Evolutionary conservation across 2,329 filamentous ascomycete genomes (phyloP).

Genomic region (Fusarium aywerte): DNA sequence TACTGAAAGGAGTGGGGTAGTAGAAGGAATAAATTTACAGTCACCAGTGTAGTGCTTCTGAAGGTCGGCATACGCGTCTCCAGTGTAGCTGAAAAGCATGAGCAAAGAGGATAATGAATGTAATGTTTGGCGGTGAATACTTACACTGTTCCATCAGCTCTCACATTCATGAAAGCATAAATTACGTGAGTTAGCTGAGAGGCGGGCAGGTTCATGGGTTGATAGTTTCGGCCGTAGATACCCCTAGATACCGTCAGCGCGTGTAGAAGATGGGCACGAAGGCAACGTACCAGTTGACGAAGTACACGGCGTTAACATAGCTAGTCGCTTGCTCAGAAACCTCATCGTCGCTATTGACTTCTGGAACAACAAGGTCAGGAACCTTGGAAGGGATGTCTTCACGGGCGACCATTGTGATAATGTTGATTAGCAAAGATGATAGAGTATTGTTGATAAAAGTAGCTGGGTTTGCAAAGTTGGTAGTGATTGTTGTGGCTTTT

Average conservation of each 20-base stretch:
- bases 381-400: slow-evolving; percentile 19
- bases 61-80: slow-evolving; percentile 34
- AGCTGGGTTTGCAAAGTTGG: not conserved
- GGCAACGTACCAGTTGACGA: slow-evolving; percentile 29
- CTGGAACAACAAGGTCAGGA: slow-evolving; percentile 16
- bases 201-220: slow-evolving; percentile 75
- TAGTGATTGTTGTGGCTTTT: not conserved
- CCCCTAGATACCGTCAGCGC: slow-evolving; percentile 57
- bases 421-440: not conserved
- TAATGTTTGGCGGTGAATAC: slow-evolving; percentile 21
- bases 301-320: slow-evolving; percentile 29
- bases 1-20: too few relatives aligned
- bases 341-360: not conserved
- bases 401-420: slow-evolving; percentile 17
- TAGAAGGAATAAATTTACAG: slow-evolving; percentile 6
- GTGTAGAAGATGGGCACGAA: rapidly evolving
- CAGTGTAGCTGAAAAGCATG: slow-evolving; percentile 15
- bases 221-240: slow-evolving; percentile 79
- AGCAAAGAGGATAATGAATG: rapidly evolving
- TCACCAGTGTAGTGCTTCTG: slow-evolving; percentile 36
- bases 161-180: slow-evolving; percentile 83
- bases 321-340: slow-evolving; percentile 3
- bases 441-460: not conserved
- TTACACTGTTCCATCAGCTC: slow-evolving; percentile 75
- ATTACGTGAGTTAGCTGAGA: slow-evolving; percentile 79